Percentiles rank a stretch among this genome's conserved stretches.
phyloP scores from a whole-genome alignment of 306 rosid species.

The Chamaecrista fasciculata region DNA sequence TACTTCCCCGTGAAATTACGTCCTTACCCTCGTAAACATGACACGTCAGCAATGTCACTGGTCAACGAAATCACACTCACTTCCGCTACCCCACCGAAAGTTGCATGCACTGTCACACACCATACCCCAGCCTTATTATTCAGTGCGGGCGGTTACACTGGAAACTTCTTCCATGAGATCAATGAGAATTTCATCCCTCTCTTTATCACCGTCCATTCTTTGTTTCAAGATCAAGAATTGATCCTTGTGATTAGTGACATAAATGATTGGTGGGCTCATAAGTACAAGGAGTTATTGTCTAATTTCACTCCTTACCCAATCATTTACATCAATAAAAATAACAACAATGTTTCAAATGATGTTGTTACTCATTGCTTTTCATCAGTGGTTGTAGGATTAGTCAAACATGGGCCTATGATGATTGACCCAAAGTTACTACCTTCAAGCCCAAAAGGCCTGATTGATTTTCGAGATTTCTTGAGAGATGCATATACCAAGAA shows the following conservation, averaged over 20 bases:
- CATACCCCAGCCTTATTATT: conserved; percentile 47
- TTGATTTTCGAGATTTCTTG: conserved; percentile 33
- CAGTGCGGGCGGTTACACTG: conserved; percentile 50
- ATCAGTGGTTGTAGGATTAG: conserved; percentile 34
- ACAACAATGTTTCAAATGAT: too few species aligned
- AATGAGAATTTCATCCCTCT: conserved; percentile 54
- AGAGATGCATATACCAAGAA: conserved; percentile 21
- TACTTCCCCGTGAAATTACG: background rate
- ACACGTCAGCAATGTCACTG: conserved; percentile 25
- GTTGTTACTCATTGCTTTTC: conserved; percentile 48
- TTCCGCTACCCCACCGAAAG: conserved; percentile 33
- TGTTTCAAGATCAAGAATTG: conserved; percentile 30
- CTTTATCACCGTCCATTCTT: conserved; percentile 46
- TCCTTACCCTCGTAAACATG: conserved; percentile 54
- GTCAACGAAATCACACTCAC: conserved; percentile 38
- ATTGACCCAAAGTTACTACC: conserved; percentile 39
- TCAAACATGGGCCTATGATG: conserved; percentile 40
- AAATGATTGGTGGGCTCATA: conserved; percentile 40
- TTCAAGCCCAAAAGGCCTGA: conserved; percentile 33
- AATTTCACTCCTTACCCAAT: conserved; percentile 30
- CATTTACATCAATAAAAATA: conserved; percentile 29
- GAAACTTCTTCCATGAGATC: conserved; percentile 56
- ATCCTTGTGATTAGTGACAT: conserved; percentile 37
- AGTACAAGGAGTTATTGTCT: conserved; percentile 32
- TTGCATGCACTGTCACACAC: conserved; percentile 35